Base-by-base conservation (phyloP, 1,284 basidiomycete genomes). In the Athelia psychrophila region DNA sequence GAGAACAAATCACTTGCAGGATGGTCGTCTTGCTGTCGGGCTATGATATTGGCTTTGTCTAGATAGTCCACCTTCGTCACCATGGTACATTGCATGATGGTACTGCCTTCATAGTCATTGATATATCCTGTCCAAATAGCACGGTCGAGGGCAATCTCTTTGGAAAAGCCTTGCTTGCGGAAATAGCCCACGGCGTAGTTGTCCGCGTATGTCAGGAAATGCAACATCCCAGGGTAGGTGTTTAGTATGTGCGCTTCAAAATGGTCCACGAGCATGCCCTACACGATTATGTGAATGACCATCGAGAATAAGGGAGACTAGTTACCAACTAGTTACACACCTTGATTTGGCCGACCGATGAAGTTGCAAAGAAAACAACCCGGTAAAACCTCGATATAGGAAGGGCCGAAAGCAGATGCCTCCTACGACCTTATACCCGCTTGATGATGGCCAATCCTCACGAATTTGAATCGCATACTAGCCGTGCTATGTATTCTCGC, bases 21-120 rank as follows among this genome's bases (percentile, higher is more conserved):
- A 97, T 85, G 2, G 93, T n/a, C 92, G 58, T 95, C 92, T 64
- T 93, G 91, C 69, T 99, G 97, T 58, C 79, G 77, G 2, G 84
- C 78, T 47, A 98, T 76, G 61, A 92, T 85, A 52, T 86, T 86
- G 48, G 83, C 80, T 53, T 93, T 93, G 59, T 91, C 79, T 56
- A 97, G 77, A 64, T 99, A 99, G 64, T 94, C 86, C 57, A 99
- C 86, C 61, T 93, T 91, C 22, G 83, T 86, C 19, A 99, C 73
- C 91, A 99, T 91, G 3, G 88, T 91, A 65, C 97, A 99, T 70
- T 97, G 95, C 96, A 99, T 98, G 73, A 99, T 92, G 44, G 97
- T 99, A n/a, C 95, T 95, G 46, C 97, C 97, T 68, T 99, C 97
- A 70, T 99, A 99, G 68, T 99, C 97, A 70, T 99, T 99, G 84